Evolutionary conservation across 164 flowering plant species (phyloP), one percentile per base, ranked within the genome.

Genomic region (Nymphaea colorata): DNA sequence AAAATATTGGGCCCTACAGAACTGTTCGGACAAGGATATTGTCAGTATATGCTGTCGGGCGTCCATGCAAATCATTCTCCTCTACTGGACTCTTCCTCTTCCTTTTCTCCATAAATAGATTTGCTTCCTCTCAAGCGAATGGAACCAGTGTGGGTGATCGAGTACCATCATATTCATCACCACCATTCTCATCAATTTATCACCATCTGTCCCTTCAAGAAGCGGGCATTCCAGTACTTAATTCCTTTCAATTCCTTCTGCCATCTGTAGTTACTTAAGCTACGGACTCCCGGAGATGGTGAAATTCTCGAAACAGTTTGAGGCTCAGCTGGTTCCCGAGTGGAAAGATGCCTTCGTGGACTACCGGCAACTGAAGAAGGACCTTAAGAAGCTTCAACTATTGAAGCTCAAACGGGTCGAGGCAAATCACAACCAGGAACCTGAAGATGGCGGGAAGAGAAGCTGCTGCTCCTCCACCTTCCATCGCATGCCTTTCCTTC

Each of bases 331-430:
- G 62, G 85, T 94, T 41, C 97, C 96, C 69, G 98, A 94, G 77
- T 94, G 98, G 99, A 94, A 90, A 79, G 96, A 94, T 3, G 98
- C 99, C 45, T 94, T 91, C 73, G 96, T 94, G 47, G 98, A 94
- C 82, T 94, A 94, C 68, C 82, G 86, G 80, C 81, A 83, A 73
- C 91, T 94, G 62, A 94, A 94, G 69, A 88, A 90, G 60, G 92
- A 87, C 72, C 79, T 94, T 74, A 91, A 90, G 76, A 94, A 83
- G 80, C 82, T 91, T 71, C 84, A 85, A 71, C 78, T 80, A 57
- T 80, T 80, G 45, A 71, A 73, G 61, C 66, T 67, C 62, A 47
- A 69, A 2, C 64, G 44, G 41, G n/a, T 59, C 18, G 44, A 12
- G n/a, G 36, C 15, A 44, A 44, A 64, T 2, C 57, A 43, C 43